Evolutionary conservation across 225 moss, liverwort and hornwort genomes (phyloP).

Genomic region (Lunularia cruciata): DNA sequence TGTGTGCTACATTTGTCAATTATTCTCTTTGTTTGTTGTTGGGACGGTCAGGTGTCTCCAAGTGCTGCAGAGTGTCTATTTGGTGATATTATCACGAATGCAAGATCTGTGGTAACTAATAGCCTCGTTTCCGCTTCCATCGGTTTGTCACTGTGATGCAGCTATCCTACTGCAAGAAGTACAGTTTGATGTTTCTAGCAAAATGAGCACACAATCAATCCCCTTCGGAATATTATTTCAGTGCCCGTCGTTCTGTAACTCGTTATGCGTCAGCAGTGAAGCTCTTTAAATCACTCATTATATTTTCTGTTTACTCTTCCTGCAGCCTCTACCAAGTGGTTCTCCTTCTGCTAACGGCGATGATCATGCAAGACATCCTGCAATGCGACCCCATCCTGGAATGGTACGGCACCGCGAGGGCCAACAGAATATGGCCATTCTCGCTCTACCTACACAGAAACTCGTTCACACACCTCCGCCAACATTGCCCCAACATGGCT

Average conservation of each 20-base stretch:
- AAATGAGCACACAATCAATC: no score
- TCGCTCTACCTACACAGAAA: constrained; percentile 39
- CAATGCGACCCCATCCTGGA: constrained; percentile 3
- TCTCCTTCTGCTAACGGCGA: neutral
- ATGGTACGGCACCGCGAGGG: constrained; percentile 30
- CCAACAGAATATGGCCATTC: constrained; percentile 26
- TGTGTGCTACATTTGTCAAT: neutral
- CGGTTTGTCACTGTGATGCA: no score
- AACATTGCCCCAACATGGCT: constrained; percentile 26
- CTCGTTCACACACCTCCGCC: constrained; percentile 39
- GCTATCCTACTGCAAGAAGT: no score
- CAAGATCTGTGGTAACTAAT: constrained; percentile 11
- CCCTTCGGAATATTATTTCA: no score
- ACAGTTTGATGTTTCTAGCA: no score
- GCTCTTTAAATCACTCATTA: no score
- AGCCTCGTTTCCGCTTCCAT: no score
- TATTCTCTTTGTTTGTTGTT: constrained; percentile 10
- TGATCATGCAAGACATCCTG: constrained; percentile 12
- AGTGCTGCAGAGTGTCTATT: constrained; percentile 10
- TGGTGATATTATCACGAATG: constrained; percentile 15
- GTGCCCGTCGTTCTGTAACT: no score
- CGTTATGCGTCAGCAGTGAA: no score
- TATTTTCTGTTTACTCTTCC: neutral
- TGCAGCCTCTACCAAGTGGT: constrained; percentile 23
- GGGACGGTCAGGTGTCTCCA: constrained; percentile 12